Evolutionary conservation across 176 grass and related monocot species (phyloP).

Genomic region (Rhipidocladum racemiflorum): DNA sequence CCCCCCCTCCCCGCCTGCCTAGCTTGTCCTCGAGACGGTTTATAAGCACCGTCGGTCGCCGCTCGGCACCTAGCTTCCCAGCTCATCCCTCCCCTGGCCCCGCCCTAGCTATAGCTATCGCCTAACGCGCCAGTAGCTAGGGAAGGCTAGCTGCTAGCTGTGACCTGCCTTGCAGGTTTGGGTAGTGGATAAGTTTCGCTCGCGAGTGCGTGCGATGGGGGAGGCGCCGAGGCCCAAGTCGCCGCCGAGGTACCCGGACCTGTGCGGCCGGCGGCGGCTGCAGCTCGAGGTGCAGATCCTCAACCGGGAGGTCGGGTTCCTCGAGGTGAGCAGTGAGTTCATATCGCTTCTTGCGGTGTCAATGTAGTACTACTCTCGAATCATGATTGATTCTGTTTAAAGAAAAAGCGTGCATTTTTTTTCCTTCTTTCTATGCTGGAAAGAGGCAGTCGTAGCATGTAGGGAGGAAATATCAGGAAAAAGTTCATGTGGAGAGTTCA

Average conservation of each 20-base stretch:
- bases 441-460: not conserved
- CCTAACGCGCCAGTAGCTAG: not conserved
- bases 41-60: constrained; percentile 9
- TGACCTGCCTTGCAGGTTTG: not conserved
- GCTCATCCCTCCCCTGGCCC: not conserved
- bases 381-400: not conserved
- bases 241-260: constrained; percentile 86
- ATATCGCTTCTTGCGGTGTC: no score
- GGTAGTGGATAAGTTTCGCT: not conserved
- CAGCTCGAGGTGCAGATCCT: constrained; percentile 95
- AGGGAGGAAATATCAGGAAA: constrained; percentile 6
- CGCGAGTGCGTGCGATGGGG: not conserved
- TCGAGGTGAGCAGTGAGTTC: constrained; percentile 68
- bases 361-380: not conserved
- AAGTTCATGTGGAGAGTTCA: constrained; percentile 1
- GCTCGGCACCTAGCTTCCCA: not conserved
- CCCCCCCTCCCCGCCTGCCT: not conserved
- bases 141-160: not conserved
- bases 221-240: constrained; percentile 70
- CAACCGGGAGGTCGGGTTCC: constrained; percentile 81
- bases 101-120: not conserved
- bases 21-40: not conserved
- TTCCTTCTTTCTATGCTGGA: not conserved
- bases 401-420: not conserved
- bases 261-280: constrained; percentile 78